Base-by-base conservation (phyloP, 164 flowering plant species). In the Santalum album region DNA sequence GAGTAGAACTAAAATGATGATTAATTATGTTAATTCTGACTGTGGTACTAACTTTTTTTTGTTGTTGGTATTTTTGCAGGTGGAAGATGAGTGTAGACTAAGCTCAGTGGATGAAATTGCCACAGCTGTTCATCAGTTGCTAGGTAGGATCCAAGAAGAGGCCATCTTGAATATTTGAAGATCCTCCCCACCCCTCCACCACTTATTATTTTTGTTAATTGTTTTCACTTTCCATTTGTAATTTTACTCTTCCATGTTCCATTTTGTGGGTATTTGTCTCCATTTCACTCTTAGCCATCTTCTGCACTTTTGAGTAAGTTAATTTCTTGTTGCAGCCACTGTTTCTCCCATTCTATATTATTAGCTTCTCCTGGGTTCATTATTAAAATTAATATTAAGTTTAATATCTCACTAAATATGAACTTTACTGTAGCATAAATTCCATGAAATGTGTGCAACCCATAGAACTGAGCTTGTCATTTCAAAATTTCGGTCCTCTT, bases 51-150 rank as follows among this genome's bases (percentile, higher is more conserved):
- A 29, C 34, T 3, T 38, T 38, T 14, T 38, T 38, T 38, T 12
- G 17, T 38, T 38, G 14, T 38, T 15, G 12, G 42, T 10, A 38
- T 38, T 38, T 38, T 38, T 38, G 51, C 51, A 49, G 51, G 51
- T 49, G 27, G 51, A 49, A 23, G 51, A 49, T 25, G 51, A 49
- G 26, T 49, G 51, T n/a, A 24, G 51, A 4, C 12, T 49, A 4
- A 23, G 7, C 1, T 49, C 51, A 25, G 51, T 49, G n/a, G 51
- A 49, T 49, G 51, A 49, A 14, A 49, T 49, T 22, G 51, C 51
- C 51, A 25, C 26, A 2, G 51, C 51, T 6, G 51, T 49, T 14
- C 51, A 49, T 25, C 51, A 49, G 51, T 18, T 49, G 51, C 51
- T 49, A 5, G 26, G 27, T 22, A 49, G 21, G 5, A 42, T 42